phyloP scores from a whole-genome alignment of 2,329 filamentous ascomycete genomes.

The Parastagonospora nodorum region DNA sequence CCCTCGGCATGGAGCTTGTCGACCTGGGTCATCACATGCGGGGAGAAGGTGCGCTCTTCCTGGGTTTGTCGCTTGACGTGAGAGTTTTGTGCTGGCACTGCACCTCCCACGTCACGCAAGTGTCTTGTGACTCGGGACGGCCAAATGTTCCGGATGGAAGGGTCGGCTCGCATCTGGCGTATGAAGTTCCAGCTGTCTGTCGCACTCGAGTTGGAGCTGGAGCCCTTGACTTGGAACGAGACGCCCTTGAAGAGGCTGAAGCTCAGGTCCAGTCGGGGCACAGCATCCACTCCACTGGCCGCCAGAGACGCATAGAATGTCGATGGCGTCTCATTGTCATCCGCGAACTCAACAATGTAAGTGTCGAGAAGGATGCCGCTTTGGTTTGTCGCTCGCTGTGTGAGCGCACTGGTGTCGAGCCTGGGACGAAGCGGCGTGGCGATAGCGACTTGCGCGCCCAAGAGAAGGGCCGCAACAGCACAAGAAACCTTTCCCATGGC shows the following conservation, averaged over 20 bases:
- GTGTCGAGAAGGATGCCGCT: conserved; percentile 3
- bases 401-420: no score
- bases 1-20: conserved; percentile 50
- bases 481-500: no score
- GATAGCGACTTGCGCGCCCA: no score
- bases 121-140: conserved; percentile 13
- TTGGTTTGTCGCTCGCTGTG: no score
- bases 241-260: conserved; percentile 22
- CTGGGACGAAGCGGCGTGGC: no score
- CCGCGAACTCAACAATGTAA: conserved; percentile 26
- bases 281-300: conserved; percentile 9
- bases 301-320: conserved; percentile 17
- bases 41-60: conserved; percentile 23
- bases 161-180: conserved; percentile 4
- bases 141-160: conserved; percentile 10
- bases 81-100: not conserved
- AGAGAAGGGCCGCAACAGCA: no score
- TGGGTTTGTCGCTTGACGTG: conserved; percentile 13
- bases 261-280: conserved; percentile 21
- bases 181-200: not conserved
- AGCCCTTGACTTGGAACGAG: conserved; percentile 17
- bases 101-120: not conserved
- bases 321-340: conserved; percentile 13
- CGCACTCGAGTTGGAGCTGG: conserved; percentile 6
- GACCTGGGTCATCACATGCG: conserved; percentile 42